Conservation (phyloP, 192 early-diverging fungal species). For the Backusella tarrabulga region DNA sequence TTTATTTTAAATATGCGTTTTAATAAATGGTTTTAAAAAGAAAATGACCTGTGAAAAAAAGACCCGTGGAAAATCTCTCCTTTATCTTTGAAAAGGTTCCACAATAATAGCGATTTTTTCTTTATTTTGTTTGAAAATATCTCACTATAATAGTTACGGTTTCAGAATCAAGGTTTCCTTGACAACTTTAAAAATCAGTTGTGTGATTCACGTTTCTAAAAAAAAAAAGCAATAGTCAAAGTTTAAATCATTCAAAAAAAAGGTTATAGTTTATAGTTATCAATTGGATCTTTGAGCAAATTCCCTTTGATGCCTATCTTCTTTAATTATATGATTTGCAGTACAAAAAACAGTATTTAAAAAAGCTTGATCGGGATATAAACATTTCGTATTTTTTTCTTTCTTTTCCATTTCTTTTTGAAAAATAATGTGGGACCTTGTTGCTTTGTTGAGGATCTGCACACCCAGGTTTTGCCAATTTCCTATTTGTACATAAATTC, state of each 20-base stretch:
- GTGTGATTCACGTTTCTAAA: neutral
- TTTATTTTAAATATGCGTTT: neutral
- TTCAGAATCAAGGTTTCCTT: neutral
- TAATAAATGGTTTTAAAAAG: neutral
- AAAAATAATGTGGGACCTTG: neutral
- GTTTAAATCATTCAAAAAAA: neutral
- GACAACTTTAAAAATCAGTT: neutral
- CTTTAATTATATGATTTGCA: neutral
- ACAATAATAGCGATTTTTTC: neutral
- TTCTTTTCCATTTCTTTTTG: neutral
- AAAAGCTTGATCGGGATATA: neutral
- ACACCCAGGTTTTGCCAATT: neutral
- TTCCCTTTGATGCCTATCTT: neutral
- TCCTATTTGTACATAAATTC: neutral
- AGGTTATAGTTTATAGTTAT: neutral
- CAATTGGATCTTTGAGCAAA: neutral
- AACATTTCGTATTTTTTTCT: neutral
- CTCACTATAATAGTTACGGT: neutral
- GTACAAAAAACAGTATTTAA: neutral
- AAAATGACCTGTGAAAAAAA: neutral
- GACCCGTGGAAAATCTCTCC: neutral
- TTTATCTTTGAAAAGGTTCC: neutral
- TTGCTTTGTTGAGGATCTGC: neutral
- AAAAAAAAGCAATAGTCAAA: neutral
- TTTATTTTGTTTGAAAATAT: neutral